phyloP scores from a whole-genome alignment of 2,329 filamentous ascomycete species.

The Hysterium pulicare region DNA sequence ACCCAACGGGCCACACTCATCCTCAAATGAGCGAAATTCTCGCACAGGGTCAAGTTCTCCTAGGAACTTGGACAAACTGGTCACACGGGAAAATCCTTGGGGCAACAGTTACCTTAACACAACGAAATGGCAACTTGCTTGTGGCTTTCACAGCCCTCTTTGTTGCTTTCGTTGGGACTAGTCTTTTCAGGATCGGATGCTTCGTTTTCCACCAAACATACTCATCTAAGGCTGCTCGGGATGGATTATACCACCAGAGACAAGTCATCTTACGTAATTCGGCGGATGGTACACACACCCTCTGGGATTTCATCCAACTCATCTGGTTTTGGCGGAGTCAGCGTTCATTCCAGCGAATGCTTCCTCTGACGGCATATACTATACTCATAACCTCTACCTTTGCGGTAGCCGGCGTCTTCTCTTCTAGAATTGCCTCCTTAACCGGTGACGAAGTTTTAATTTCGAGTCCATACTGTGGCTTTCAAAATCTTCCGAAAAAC shows the following conservation, averaged over 20 bases:
- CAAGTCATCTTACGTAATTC: constrained; percentile 34
- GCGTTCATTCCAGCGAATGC: not conserved
- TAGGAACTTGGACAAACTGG: constrained; percentile 34
- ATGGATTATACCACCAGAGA: constrained; percentile 29
- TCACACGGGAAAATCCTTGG: constrained; percentile 28
- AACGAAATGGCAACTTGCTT: constrained; percentile 27
- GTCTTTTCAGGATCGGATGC: constrained; percentile 27
- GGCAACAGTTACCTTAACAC: constrained; percentile 29
- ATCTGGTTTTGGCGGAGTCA: constrained; percentile 9
- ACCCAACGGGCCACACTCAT: too few relatives aligned
- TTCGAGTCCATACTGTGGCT: not conserved
- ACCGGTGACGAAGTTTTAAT: not conserved
- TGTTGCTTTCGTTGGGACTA: constrained; percentile 18
- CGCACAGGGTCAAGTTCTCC: too few relatives aligned
- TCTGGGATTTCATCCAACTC: constrained; percentile 4
- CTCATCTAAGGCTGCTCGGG: constrained; percentile 15
- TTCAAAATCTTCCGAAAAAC: not conserved
- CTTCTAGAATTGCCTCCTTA: not conserved
- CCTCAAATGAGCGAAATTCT: too few relatives aligned
- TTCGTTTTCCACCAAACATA: constrained; percentile 23
- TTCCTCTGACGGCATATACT: not conserved
- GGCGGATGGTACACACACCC: constrained; percentile 13
- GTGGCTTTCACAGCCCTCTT: constrained; percentile 36
- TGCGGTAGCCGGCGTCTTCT: not conserved
- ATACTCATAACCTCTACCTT: not conserved